phyloP scores from a whole-genome alignment of 331 rosid genomes.

The Dryas integrifolia region DNA sequence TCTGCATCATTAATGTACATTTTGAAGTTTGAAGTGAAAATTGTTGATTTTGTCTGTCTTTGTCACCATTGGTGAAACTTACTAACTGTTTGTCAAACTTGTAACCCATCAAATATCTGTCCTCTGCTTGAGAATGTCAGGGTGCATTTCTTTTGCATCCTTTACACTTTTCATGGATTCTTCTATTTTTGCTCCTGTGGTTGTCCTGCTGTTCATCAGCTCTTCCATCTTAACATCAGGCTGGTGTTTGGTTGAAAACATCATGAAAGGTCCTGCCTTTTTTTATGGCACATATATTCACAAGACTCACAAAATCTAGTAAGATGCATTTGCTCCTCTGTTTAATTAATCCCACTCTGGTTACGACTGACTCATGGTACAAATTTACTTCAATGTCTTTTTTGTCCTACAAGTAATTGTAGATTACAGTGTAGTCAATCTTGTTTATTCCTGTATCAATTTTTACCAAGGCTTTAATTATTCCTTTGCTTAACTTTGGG shows the following conservation, averaged over 20 bases:
- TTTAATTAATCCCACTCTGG: neutral
- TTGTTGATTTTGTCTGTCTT: neutral
- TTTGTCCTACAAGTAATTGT: too few species aligned
- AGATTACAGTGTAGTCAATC: too few species aligned
- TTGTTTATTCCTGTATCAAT: too few species aligned
- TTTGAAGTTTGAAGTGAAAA: neutral
- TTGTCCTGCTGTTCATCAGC: neutral
- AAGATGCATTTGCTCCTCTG: neutral
- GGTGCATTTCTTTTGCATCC: neutral
- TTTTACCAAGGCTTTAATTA: too few species aligned
- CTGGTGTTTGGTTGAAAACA: constrained; percentile 8
- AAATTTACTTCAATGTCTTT: neutral
- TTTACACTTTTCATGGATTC: neutral
- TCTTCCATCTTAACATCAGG: neutral
- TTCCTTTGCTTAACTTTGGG: too few species aligned
- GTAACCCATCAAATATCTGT: neutral
- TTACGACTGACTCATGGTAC: neutral
- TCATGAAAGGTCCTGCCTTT: neutral
- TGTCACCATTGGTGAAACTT: neutral
- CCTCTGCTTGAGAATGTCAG: neutral
- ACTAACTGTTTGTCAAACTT: neutral
- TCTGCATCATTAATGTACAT: constrained; percentile 4
- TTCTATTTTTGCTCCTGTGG: neutral
- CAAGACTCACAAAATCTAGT: neutral
- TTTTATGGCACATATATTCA: neutral